Base-by-base conservation (phyloP, 2,329 filamentous ascomycete species). In the Diaporthe sp. region DNA sequence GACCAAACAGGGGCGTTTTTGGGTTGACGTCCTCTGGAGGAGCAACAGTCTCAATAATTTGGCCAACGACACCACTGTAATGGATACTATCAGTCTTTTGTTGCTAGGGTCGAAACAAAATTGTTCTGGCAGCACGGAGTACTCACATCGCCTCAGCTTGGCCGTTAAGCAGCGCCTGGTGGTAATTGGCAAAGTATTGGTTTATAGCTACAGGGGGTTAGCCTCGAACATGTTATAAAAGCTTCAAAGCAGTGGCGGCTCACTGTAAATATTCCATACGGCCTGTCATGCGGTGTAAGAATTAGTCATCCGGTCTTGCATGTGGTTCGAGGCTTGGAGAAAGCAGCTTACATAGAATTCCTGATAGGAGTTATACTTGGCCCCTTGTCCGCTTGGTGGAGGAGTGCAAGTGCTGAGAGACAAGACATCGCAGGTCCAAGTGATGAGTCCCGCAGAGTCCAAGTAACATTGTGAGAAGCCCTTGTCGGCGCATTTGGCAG, bases 91-190 rank as follows among this genome's bases (percentile, higher is more conserved):
- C 22, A 68, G 46, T 28, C 31, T 28, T n/a, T 4, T 28, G 31
- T 2, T n/a, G 31, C 22, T 25, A 8, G 7, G 5, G 4, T 5
- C 22, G 15, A 3, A 25, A 3, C 12, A n/a, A 2, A 15, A 25
- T 39, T 6, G 8, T 12, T 19, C 5, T 37, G 3, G 7, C 2
- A 37, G 61, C 9, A n/a, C 0, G 1, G 22, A 13, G 34, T 4
- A 68, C 65, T 68, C n/a, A 68, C 65, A 68, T 68, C 28, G 65
- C 65, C 25, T 68, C 65, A 51, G 65, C 65, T 39, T 68, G 65
- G 31, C 65, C 65, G 15, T 68, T 68, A 7, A 68, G 65, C 65
- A 68, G 46, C 31, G 65, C 65, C 22, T 68, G 65, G 46, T 68
- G 65, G 22, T 68, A 68, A 53, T 68, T 68, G 46, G 65, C 65